These are phyloP conservation scores for Saccharomyces kudriavzevii DNA, from an alignment of 805 yeast species.

Conservation along the genomic window DNA sequence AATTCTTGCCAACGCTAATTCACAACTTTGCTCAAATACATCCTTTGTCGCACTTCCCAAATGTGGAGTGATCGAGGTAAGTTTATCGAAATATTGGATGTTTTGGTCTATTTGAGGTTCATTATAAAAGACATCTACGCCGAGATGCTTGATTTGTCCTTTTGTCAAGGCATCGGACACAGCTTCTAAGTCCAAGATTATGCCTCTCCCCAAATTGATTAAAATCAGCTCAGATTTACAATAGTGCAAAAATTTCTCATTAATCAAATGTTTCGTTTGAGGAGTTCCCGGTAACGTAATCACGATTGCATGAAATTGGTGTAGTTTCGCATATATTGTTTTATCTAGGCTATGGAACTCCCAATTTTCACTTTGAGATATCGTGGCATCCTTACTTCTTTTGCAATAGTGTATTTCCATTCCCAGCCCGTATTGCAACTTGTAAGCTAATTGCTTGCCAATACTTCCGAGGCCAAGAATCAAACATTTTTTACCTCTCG, in stretches of 20 bases:
- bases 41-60: constrained; percentile 50
- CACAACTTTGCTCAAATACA: constrained; percentile 38
- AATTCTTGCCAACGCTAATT: constrained; percentile 21
- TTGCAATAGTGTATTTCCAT: constrained; percentile 53
- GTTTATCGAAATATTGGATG: constrained; percentile 24
- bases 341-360: constrained; percentile 31
- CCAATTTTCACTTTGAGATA: constrained; percentile 20
- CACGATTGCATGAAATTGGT: constrained; percentile 43
- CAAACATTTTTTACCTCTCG: constrained; percentile 44
- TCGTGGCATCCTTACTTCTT: constrained; percentile 30
- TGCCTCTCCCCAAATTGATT: constrained; percentile 56
- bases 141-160: constrained; percentile 47
- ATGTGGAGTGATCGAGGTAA: constrained; percentile 53
- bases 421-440: constrained; percentile 42
- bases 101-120: constrained; percentile 39
- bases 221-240: constrained; percentile 26
- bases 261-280: constrained; percentile 42
- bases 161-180: constrained; percentile 35
- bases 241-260: constrained; percentile 32
- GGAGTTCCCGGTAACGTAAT: constrained; percentile 51
- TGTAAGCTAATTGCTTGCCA: constrained; percentile 45
- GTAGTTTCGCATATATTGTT: constrained; percentile 29
- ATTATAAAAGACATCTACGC: constrained; percentile 50
- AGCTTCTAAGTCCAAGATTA: constrained; percentile 44
- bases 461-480: constrained; percentile 57